These are phyloP conservation scores for Buddleja alternifolia DNA, from an alignment of 257 asterid species.

Conservation along the genomic window DNA sequence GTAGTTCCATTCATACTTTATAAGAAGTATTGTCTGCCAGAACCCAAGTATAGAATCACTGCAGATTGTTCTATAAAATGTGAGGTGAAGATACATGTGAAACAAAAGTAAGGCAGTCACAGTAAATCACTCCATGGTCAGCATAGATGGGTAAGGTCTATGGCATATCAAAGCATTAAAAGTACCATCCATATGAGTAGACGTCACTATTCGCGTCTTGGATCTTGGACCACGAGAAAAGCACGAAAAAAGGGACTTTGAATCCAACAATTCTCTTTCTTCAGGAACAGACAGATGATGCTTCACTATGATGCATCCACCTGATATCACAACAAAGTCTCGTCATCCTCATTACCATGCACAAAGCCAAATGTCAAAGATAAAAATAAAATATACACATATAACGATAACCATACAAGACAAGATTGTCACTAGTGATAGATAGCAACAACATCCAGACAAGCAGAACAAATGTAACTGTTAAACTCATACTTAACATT, in stretches of 20 bases:
- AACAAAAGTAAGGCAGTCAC: background rate
- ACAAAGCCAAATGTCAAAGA: background rate
- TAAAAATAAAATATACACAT: background rate
- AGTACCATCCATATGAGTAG: slow-evolving; percentile 19
- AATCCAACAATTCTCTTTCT: slow-evolving; percentile 1
- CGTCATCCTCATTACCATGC: background rate
- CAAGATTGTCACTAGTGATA: background rate
- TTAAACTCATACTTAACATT: background rate
- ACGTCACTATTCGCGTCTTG: background rate
- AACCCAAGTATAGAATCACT: slow-evolving; percentile 1
- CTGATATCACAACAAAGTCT: slow-evolving; percentile 12
- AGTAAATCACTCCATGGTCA: background rate
- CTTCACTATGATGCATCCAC: slow-evolving; percentile 14
- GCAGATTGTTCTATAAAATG: background rate
- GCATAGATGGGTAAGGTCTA: background rate
- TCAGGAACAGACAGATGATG: background rate
- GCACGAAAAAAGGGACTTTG: background rate
- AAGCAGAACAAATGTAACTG: background rate
- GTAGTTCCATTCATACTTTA: background rate
- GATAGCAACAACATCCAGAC: background rate
- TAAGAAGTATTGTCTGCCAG: background rate
- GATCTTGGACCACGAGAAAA: slow-evolving; percentile 21
- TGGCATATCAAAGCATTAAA: background rate
- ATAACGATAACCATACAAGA: background rate
- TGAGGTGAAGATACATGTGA: background rate